Evolutionary conservation across 1,284 basidiomycete genomes (phyloP).

Genomic region (Termitomyces sp.): DNA sequence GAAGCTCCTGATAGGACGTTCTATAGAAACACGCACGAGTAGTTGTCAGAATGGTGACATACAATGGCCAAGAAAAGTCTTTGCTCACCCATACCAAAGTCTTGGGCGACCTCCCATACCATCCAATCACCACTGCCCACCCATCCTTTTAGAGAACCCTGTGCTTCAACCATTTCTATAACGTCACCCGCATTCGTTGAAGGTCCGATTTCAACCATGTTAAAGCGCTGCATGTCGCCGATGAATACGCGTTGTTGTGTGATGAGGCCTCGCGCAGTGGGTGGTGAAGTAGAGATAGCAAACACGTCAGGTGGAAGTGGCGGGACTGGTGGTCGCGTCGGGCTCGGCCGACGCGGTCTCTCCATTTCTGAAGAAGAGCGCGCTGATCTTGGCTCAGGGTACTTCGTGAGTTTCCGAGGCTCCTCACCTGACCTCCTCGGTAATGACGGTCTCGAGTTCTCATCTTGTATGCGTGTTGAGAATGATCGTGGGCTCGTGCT

Average conservation of each 20-base stretch:
- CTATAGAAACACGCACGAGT: constrained; percentile 33
- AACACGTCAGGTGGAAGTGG: constrained; percentile 29
- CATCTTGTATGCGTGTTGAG: constrained; percentile 9
- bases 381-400: constrained; percentile 19
- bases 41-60: constrained; percentile 5
- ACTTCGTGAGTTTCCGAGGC: constrained; percentile 17
- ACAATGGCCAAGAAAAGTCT: not conserved
- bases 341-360: constrained; percentile 18
- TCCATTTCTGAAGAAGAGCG: constrained; percentile 26
- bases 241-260: constrained; percentile 69
- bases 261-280: constrained; percentile 21
- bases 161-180: constrained; percentile 53
- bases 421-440: constrained; percentile 20
- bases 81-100: constrained; percentile 77
- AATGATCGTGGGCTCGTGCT: constrained; percentile 11
- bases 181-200: constrained; percentile 63
- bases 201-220: constrained; percentile 60
- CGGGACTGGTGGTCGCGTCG: constrained; percentile 27
- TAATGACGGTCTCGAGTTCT: constrained; percentile 5
- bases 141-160: constrained; percentile 54
- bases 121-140: constrained; percentile 66
- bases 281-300: constrained; percentile 14
- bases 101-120: constrained; percentile 74
- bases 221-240: constrained; percentile 67
- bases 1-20: constrained; percentile 81